phyloP scores from a whole-genome alignment of 2,329 filamentous ascomycete species.

The Grosmannia penicillata region DNA sequence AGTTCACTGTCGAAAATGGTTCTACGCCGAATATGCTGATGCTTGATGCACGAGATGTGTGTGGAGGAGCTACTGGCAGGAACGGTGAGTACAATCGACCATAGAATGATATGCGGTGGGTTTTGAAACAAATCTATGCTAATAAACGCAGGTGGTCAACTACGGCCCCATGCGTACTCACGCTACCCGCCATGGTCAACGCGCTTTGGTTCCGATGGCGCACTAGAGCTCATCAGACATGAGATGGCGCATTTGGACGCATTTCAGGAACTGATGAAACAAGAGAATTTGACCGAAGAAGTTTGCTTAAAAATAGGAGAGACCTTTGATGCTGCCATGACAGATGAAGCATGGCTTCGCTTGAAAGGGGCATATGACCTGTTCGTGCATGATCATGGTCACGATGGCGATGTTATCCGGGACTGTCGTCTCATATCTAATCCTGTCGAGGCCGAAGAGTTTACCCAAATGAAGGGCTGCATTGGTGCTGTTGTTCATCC shows the following conservation, averaged over 20 bases:
- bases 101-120: too few relatives aligned
- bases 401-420: not conserved
- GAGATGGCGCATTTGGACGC: slow-evolving; percentile 2
- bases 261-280: not conserved
- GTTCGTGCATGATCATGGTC: slow-evolving; percentile 1
- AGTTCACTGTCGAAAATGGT: not conserved
- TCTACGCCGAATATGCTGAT: slow-evolving; percentile 31
- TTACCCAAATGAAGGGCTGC: slow-evolving; percentile 3
- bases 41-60: slow-evolving; percentile 49
- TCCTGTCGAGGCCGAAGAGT: not conserved
- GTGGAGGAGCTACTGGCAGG: slow-evolving; percentile 50
- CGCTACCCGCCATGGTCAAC: not conserved
- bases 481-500: not conserved
- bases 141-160: slow-evolving; percentile 13
- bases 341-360: slow-evolving; percentile 1
- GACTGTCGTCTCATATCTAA: slow-evolving; percentile 1
- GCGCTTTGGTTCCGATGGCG: not conserved
- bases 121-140: too few relatives aligned
- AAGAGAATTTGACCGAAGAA: not conserved
- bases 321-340: slow-evolving; percentile 3
- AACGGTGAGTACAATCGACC: too few relatives aligned
- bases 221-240: slow-evolving; percentile 1
- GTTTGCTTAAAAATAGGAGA: not conserved
- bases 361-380: not conserved
- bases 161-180: slow-evolving; percentile 3